A percentile compares a stretch with the other conserved stretches of the same genome.
Conservation (phyloP, 2,329 filamentous ascomycete genomes). For the Erysiphe pisi region DNA sequence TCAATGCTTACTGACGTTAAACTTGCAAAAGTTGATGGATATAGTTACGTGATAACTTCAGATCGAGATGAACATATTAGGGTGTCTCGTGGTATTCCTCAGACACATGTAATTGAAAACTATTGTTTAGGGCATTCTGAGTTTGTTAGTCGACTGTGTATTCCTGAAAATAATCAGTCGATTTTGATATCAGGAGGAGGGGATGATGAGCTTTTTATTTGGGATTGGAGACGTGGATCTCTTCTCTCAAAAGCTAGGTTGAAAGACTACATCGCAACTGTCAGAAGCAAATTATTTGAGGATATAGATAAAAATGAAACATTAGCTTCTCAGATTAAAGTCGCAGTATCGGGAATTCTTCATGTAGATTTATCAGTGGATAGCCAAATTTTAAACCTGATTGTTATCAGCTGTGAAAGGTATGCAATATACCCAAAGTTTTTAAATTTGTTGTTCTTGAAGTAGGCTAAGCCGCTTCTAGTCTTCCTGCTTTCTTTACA, state of each 20-base stretch:
- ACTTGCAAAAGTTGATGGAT: constrained; percentile 43
- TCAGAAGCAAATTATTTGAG: constrained; percentile 32
- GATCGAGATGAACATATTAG: constrained; percentile 78
- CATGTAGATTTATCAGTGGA: constrained; percentile 34
- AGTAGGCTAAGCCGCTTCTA: constrained; percentile 33
- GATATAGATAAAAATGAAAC: not conserved
- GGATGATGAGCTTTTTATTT: constrained; percentile 65
- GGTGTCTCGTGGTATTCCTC: constrained; percentile 67
- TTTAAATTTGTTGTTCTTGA: not conserved
- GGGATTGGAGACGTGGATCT: constrained; percentile 56
- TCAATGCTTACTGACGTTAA: constrained; percentile 78
- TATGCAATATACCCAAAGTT: constrained; percentile 37
- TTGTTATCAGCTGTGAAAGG: constrained; percentile 50
- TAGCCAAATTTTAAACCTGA: constrained; percentile 37
- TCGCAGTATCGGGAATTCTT: constrained; percentile 38
- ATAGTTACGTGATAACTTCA: constrained; percentile 51
- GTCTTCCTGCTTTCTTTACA: constrained; percentile 53
- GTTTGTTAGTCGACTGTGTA: constrained; percentile 67
- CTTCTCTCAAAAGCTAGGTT: constrained; percentile 48
- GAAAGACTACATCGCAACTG: constrained; percentile 42
- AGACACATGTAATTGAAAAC: constrained; percentile 76
- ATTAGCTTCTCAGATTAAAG: constrained; percentile 33
- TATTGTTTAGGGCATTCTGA: constrained; percentile 83
- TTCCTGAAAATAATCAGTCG: constrained; percentile 48
- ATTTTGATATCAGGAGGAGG: constrained; percentile 77